phyloP scores from a whole-genome alignment of 306 rosid species.

The Phaseolus lunatus region DNA sequence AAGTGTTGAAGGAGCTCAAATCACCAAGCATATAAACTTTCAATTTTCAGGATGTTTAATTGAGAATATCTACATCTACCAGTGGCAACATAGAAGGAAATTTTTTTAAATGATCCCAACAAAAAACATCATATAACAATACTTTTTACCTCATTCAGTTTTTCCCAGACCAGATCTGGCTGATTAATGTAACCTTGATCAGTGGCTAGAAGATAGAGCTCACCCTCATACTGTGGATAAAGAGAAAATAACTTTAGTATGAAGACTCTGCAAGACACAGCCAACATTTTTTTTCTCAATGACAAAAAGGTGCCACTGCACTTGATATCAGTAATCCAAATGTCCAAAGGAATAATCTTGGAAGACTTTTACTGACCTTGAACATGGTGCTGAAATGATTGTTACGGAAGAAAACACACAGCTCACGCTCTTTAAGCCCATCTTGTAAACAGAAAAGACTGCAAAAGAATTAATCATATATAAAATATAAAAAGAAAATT shows the following conservation, averaged over 20 bases:
- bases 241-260: constrained; percentile 31
- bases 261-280: constrained; percentile 38
- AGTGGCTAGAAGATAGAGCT: constrained; percentile 95
- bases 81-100: constrained; percentile 17
- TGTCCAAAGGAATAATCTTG: constrained; percentile 29
- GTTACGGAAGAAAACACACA: constrained; percentile 95
- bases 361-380: constrained; percentile 71
- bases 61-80: constrained; percentile 28
- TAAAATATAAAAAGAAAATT: constrained; percentile 18
- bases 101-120: background rate
- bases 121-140: constrained; percentile 30
- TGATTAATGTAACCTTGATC: constrained; percentile 98
- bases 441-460: constrained; percentile 97
- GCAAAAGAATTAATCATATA: constrained; percentile 49
- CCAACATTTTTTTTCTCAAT: background rate
- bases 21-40: constrained; percentile 12
- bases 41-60: constrained; percentile 22
- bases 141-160: constrained; percentile 82
- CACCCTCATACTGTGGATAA: constrained; percentile 69
- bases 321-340: constrained; percentile 38
- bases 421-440: constrained; percentile 94
- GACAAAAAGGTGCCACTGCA: constrained; percentile 23
- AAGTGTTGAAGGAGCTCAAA: constrained; percentile 31
- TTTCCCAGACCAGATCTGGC: constrained; percentile 99
- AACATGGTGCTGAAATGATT: constrained; percentile 99